phyloP scores from a whole-genome alignment of 768 basidiomycete species.

The Phanerochaete carnosa region DNA sequence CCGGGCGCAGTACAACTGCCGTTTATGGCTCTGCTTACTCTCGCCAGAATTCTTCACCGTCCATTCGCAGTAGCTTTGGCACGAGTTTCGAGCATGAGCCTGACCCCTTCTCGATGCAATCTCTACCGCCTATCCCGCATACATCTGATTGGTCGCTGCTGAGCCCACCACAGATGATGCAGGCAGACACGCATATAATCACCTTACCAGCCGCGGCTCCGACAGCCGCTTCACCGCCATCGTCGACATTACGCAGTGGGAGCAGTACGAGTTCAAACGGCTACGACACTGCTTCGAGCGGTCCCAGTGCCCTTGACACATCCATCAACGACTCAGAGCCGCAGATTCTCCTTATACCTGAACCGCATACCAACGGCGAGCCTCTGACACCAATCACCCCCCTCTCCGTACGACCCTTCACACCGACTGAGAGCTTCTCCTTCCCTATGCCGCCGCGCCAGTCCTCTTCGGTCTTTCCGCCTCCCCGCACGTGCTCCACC shows the following conservation, averaged over 20 bases:
- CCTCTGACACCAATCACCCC: slow-evolving; percentile 35
- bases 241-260: slow-evolving; percentile 17
- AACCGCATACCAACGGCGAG: neutral
- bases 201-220: slow-evolving; percentile 13
- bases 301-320: neutral
- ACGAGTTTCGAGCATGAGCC: slow-evolving; percentile 42
- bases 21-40: slow-evolving; percentile 13
- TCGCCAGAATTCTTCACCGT: slow-evolving; percentile 24
- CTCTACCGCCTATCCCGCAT: neutral
- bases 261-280: slow-evolving; percentile 33
- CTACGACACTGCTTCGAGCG: slow-evolving; percentile 29
- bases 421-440: slow-evolving; percentile 62
- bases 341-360: slow-evolving; percentile 9
- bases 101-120: slow-evolving; percentile 10
- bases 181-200: slow-evolving; percentile 6
- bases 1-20: slow-evolving; percentile 4
- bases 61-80: slow-evolving; percentile 58
- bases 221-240: slow-evolving; percentile 10
- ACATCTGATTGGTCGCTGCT: neutral
- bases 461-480: slow-evolving; percentile 3
- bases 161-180: neutral
- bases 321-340: neutral
- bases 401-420: slow-evolving; percentile 65
- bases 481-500: neutral
- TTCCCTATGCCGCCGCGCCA: slow-evolving; percentile 59